Base-by-base conservation (phyloP, 2,329 filamentous ascomycete genomes). In the Eutypa lata region DNA sequence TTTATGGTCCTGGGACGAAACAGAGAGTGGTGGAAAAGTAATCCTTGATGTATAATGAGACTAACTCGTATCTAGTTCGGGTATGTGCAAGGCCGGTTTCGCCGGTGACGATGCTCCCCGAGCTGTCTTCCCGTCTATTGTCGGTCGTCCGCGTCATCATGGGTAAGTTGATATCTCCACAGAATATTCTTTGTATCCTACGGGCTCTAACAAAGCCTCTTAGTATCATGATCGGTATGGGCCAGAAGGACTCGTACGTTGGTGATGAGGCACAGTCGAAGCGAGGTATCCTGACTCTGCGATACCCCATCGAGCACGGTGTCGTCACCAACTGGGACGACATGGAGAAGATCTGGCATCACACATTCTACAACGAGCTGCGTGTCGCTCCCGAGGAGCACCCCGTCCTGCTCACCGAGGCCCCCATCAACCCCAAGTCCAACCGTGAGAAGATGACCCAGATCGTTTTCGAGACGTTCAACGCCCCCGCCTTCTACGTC, bases 371-470 rank as follows among this genome's bases (percentile, higher is more conserved):
- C 90, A 99, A 99, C 83, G 94, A 99, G 86, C 86, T 99, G 74
- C 93, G 94, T 93, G 94, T 99, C 64, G 94, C 94, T 70, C 94
- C 94, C 70, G 94, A 99, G 86, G 94, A 99, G 89, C 94, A 99
- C 87, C 94, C 94, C 70, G 92, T 97, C 75, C 87, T 99, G 74
- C 86, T 99, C 77, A 99, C 94, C 69, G 94, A 99, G 84, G 94
- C 94, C 70, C 94, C 94, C 68, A 97, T 99, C 88, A 99, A 99
- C 88, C 94, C 94, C 78, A 97, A 97, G 87, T 96, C 90, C 83
- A 99, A 99, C 87, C 90, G 94, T 88, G 94, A 99, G 87, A 99
- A 99, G 91, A 99, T 99, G 94, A 97, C 94, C 68, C 94, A 99
- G 84, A 99, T 99, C 66, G 92, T 99, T 77, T 99, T 99, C 84